Conservation (phyloP, 202 grass and related monocot genomes). For the Eragrostis tef region DNA sequence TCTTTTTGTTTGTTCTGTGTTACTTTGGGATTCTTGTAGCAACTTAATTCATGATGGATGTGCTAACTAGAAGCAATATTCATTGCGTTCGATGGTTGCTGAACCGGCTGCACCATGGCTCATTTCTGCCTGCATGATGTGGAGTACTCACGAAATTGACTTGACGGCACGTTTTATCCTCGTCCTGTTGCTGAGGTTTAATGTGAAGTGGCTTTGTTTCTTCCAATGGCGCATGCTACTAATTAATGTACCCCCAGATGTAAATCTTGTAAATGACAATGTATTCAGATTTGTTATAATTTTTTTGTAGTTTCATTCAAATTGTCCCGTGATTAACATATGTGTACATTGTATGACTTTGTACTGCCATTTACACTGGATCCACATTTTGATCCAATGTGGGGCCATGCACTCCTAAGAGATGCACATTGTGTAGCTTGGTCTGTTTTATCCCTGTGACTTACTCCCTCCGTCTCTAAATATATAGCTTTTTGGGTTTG, state of each 20-base stretch:
- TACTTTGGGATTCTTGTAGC: conserved; percentile 51
- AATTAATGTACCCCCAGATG: neutral
- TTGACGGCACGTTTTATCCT: neutral
- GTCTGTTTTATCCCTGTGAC: too few relatives aligned
- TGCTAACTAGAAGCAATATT: conserved; percentile 1
- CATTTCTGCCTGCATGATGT: neutral
- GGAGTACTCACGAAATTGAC: neutral
- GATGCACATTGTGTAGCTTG: too few relatives aligned
- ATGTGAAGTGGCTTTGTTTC: conserved; percentile 7
- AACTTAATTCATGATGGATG: conserved; percentile 15
- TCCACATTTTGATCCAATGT: too few relatives aligned
- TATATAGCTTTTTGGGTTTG: too few relatives aligned
- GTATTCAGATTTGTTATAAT: neutral
- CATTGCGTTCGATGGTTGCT: neutral
- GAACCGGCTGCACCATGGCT: neutral
- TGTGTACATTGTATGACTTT: neutral
- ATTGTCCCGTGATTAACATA: neutral
- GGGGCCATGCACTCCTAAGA: too few relatives aligned
- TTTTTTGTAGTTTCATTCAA: neutral
- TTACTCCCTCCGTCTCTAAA: too few relatives aligned
- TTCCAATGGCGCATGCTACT: neutral
- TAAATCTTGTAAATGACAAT: neutral
- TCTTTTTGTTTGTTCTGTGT: conserved; percentile 6
- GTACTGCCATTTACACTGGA: too few relatives aligned
- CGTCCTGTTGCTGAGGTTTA: neutral